phyloP scores from a whole-genome alignment of 257 asterid genomes.

The Linderniella brevidens region DNA sequence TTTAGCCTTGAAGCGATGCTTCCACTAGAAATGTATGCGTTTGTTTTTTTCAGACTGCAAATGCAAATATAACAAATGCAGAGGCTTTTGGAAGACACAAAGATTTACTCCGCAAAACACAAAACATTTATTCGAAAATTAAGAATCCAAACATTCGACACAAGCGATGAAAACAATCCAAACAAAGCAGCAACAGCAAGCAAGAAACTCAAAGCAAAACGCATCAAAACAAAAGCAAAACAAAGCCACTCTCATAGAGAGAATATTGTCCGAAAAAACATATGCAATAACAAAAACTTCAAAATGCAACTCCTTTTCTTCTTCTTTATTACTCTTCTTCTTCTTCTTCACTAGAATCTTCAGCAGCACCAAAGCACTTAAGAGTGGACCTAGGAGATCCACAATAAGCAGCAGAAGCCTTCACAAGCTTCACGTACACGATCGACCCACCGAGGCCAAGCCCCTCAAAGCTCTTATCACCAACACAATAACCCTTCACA shows the following conservation, averaged over 20 bases:
- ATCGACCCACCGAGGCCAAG: slow-evolving; percentile 1
- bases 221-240: background rate
- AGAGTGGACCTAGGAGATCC: slow-evolving; percentile 4
- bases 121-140: too few relatives aligned
- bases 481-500: background rate
- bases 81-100: too few relatives aligned
- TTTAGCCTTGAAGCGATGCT: too few relatives aligned
- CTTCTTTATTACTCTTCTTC: slow-evolving; percentile 1
- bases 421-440: background rate
- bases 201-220: background rate
- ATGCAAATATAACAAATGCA: too few relatives aligned
- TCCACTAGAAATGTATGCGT: too few relatives aligned
- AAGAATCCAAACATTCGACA: too few relatives aligned
- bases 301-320: slow-evolving; percentile 5
- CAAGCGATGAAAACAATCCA: too few relatives aligned
- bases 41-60: too few relatives aligned
- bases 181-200: too few relatives aligned
- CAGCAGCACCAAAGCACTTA: background rate
- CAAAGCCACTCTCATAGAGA: background rate
- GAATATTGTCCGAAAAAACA: background rate
- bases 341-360: background rate
- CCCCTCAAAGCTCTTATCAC: background rate
- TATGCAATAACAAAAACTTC: background rate
- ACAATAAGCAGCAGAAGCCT: background rate
- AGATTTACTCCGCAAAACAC: too few relatives aligned